Percentiles rank a stretch among this genome's conserved stretches.
phyloP scores from a whole-genome alignment of 2,329 filamentous ascomycete species.

The Colletotrichum sublineola region DNA sequence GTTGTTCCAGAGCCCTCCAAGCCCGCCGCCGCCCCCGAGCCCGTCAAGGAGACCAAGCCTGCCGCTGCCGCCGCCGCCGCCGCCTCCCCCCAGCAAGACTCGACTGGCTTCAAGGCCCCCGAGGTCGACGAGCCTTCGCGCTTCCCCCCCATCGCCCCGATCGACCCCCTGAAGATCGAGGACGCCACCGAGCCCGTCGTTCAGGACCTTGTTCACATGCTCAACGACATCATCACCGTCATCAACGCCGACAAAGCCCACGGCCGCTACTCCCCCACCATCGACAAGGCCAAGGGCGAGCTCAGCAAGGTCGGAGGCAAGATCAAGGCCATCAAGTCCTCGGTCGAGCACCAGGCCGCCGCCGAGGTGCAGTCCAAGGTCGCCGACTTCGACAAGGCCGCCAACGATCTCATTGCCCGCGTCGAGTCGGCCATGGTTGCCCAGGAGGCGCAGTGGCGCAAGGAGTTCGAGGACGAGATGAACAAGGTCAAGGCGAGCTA shows the following conservation, averaged over 20 bases:
- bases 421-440: constrained; percentile 85
- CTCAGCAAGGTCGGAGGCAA: constrained; percentile 82
- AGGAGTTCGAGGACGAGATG: constrained; percentile 89
- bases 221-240: constrained; percentile 95
- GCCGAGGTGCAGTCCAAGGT: constrained; percentile 79
- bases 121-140: constrained; percentile 76
- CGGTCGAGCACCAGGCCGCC: constrained; percentile 78
- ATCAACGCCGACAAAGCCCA: constrained; percentile 89
- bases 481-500: constrained; percentile 83
- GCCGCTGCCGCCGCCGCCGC: constrained; percentile 40
- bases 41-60: constrained; percentile 51
- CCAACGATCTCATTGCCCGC: constrained; percentile 88
- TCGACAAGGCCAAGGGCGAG: constrained; percentile 88
- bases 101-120: constrained; percentile 63
- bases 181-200: constrained; percentile 88
- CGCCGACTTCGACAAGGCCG: constrained; percentile 86
- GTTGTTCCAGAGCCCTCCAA: constrained; percentile 14
- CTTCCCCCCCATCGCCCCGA: constrained; percentile 74
- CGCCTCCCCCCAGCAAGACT: constrained; percentile 45
- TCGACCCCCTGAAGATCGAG: constrained; percentile 82
- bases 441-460: constrained; percentile 86
- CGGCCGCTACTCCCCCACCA: constrained; percentile 80
- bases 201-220: constrained; percentile 92
- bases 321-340: constrained; percentile 79
- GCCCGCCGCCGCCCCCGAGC: constrained; percentile 40